Conservation (phyloP, 2,329 filamentous ascomycete species). For the Colletotrichum neosansevieriae region DNA sequence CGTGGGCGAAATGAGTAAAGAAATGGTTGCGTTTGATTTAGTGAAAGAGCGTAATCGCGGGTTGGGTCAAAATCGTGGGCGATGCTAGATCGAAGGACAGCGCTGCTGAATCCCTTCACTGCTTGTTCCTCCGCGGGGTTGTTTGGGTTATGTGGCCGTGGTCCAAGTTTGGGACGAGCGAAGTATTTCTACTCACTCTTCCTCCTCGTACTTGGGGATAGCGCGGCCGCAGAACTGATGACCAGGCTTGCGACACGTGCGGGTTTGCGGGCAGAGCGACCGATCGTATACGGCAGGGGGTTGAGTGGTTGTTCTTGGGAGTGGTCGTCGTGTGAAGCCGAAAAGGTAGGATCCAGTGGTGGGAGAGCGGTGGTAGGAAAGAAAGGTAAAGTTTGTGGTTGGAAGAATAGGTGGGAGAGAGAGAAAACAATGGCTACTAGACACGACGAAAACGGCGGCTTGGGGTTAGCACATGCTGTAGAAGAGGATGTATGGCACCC, state of each 20-base stretch:
- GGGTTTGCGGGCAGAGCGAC: slow-evolving; percentile 14
- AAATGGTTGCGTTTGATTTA: slow-evolving; percentile 37
- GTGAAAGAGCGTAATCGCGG: slow-evolving; percentile 43
- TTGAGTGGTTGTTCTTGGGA: background rate
- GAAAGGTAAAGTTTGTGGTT: slow-evolving; percentile 24
- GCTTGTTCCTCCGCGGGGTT: slow-evolving; percentile 31
- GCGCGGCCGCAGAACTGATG: slow-evolving; percentile 24
- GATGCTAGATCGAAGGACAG: slow-evolving; percentile 56
- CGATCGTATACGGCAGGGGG: slow-evolving; percentile 24
- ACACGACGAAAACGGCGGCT: slow-evolving; percentile 39
- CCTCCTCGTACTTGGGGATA: slow-evolving; percentile 32
- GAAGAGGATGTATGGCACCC: slow-evolving; percentile 37
- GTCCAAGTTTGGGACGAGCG: slow-evolving; percentile 27
- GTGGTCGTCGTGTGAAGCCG: slow-evolving; percentile 20
- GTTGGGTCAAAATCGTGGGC: slow-evolving; percentile 32
- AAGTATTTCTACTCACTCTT: slow-evolving; percentile 24
- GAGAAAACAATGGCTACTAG: slow-evolving; percentile 39
- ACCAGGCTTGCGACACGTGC: slow-evolving; percentile 33
- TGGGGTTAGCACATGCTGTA: slow-evolving; percentile 40
- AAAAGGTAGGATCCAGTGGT: background rate
- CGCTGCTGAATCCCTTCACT: slow-evolving; percentile 63
- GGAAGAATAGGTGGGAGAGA: slow-evolving; percentile 33
- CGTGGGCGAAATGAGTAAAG: slow-evolving; percentile 33
- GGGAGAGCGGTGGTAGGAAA: slow-evolving; percentile 19
- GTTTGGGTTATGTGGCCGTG: slow-evolving; percentile 2